These are phyloP conservation scores for Vitis hybrid DNA, from an alignment of 177 flowering plant species.

Conservation along the genomic window DNA sequence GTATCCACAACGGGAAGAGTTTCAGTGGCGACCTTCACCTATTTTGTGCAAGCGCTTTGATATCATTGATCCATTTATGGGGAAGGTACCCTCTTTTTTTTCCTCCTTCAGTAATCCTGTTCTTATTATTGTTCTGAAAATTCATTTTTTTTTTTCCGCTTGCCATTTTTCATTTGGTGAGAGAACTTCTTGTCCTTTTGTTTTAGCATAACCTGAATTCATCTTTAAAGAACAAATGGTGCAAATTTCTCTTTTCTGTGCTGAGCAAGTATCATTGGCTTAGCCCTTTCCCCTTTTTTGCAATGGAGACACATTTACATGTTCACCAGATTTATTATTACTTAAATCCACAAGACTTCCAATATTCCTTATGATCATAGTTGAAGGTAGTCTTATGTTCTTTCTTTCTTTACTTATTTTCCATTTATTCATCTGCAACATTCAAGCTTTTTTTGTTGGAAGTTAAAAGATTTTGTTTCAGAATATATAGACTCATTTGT, in stretches of 20 bases:
- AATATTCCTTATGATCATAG: no score
- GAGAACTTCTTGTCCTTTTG: not conserved
- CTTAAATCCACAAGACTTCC: no score
- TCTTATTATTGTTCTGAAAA: not conserved
- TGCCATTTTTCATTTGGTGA: not conserved
- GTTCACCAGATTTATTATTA: no score
- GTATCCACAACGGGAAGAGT: conserved; percentile 78
- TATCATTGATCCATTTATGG: conserved; percentile 85
- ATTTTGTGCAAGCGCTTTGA: conserved; percentile 96
- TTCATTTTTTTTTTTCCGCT: not conserved
- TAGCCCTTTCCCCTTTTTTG: no score
- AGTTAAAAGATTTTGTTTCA: no score
- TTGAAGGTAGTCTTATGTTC: no score
- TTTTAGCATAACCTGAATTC: not conserved
- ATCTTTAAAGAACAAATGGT: no score
- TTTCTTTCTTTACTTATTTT: not conserved
- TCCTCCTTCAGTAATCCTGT: not conserved
- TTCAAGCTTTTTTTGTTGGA: not conserved
- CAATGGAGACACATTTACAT: no score
- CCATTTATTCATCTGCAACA: not conserved
- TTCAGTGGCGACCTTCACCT: conserved; percentile 90
- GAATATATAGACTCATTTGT: no score
- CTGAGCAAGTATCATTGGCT: no score
- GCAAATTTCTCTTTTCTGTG: no score
- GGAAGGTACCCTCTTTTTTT: conserved; percentile 56